A percentile compares a stretch with the other conserved stretches of the same genome.
phyloP scores from a whole-genome alignment of 495 filamentous ascomycete genomes.

The Barbatosphaeria neglecta region DNA sequence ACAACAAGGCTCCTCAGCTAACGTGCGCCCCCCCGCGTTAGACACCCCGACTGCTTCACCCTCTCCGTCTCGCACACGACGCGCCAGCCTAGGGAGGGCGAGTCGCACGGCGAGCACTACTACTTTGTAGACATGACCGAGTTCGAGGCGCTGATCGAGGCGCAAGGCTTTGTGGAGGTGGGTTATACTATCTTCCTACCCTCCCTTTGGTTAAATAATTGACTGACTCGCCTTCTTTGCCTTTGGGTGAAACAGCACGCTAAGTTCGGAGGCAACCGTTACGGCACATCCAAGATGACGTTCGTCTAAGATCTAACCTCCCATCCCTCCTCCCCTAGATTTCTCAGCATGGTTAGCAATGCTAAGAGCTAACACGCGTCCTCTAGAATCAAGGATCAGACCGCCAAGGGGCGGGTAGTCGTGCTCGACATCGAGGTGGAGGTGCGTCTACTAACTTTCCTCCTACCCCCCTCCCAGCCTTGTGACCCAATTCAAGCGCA shows the following conservation, averaged over 20 bases:
- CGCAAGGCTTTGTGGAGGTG: constrained; percentile 70
- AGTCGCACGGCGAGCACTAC: constrained; percentile 69
- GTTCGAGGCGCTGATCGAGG: constrained; percentile 56
- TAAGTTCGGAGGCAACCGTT: constrained; percentile 75
- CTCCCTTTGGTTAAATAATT: background rate
- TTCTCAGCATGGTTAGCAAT: background rate
- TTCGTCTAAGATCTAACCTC: background rate
- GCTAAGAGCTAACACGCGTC: constrained; percentile 30
- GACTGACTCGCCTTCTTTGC: background rate
- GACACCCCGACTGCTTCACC: constrained; percentile 62
- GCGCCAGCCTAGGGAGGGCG: constrained; percentile 61
- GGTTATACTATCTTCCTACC: background rate
- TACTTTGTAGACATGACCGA: constrained; percentile 60
- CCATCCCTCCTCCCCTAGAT: background rate
- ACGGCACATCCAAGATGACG: constrained; percentile 71
- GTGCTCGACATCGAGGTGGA: constrained; percentile 94
- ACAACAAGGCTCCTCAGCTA: background rate
- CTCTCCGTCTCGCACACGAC: constrained; percentile 86
- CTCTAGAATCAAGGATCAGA: constrained; percentile 52
- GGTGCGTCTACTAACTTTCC: constrained; percentile 5
- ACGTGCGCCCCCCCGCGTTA: constrained; percentile 1
- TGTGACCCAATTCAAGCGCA: too few species aligned
- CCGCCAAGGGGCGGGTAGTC: constrained; percentile 52
- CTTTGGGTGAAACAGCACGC: constrained; percentile 38
- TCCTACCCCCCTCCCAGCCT: background rate